Percentiles rank a stretch among this genome's conserved stretches.
phyloP scores from a whole-genome alignment of 2,329 filamentous ascomycete genomes.

The Penicillium sp. region DNA sequence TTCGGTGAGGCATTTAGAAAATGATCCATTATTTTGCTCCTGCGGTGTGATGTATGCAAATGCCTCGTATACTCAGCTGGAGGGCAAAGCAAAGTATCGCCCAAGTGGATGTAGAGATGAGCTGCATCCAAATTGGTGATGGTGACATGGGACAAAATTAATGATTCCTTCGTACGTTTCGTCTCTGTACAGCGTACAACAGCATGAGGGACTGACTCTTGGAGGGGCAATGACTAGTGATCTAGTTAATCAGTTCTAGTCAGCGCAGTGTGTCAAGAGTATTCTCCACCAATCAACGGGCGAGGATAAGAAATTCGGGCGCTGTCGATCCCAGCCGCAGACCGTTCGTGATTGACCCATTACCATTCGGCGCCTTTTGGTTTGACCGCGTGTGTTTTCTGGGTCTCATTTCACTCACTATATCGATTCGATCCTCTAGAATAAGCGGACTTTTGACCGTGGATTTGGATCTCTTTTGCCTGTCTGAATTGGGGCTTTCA shows the following conservation, averaged over 20 bases:
- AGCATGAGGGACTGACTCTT: not conserved
- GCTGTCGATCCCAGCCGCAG: conserved; percentile 18
- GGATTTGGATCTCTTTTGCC: not conserved
- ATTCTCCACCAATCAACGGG: conserved; percentile 29
- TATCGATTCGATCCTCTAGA: not conserved
- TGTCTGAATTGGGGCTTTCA: not conserved
- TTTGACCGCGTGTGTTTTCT: conserved; percentile 1
- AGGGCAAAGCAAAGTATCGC: not conserved
- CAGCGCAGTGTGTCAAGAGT: conserved; percentile 40
- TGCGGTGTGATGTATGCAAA: not conserved
- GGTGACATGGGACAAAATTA: no score
- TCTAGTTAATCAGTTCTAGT: conserved; percentile 22
- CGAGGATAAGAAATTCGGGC: conserved; percentile 33
- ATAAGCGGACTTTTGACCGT: not conserved
- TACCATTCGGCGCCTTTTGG: conserved; percentile 13
- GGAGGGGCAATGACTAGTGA: not conserved
- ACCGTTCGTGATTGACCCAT: conserved; percentile 7
- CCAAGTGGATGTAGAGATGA: not conserved
- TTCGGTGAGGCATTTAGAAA: conserved; percentile 26
- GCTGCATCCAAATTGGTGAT: not conserved
- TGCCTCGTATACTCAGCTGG: not conserved
- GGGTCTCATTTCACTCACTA: not conserved
- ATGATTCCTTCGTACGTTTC: no score
- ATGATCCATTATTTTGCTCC: not conserved
- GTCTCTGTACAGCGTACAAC: no score